Percentiles rank a stretch among this genome's conserved stretches.
Conservation (phyloP, 2,329 filamentous ascomycete species). For the Aspergillus felis region DNA sequence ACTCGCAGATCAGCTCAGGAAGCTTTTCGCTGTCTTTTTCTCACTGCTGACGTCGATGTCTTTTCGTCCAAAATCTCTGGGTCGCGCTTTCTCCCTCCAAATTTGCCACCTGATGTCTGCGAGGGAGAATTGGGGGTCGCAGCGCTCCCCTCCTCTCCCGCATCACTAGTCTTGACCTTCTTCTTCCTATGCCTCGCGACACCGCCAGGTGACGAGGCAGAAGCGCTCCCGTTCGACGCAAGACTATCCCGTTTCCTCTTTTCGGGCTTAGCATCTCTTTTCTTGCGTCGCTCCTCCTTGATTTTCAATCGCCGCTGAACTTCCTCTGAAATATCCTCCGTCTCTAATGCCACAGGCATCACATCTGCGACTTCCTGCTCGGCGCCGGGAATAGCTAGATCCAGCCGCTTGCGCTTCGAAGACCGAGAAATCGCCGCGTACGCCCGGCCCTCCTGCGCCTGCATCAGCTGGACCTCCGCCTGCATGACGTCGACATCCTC, state of each 20-base stretch:
- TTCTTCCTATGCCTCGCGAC: slow-evolving; percentile 19
- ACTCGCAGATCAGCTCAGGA: not conserved
- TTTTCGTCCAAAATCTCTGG: not conserved
- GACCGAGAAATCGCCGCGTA: not conserved
- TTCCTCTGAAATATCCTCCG: slow-evolving; percentile 45
- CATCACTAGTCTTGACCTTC: slow-evolving; percentile 10
- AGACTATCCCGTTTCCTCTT: slow-evolving; percentile 41
- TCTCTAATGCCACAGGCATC: slow-evolving; percentile 27
- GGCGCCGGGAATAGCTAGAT: slow-evolving; percentile 13
- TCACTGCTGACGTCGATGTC: not conserved
- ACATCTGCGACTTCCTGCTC: slow-evolving; percentile 23
- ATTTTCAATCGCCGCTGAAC: slow-evolving; percentile 43
- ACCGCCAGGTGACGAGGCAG: slow-evolving; percentile 10
- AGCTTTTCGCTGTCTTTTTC: not conserved
- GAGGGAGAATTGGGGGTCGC: not conserved
- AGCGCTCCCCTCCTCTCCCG: slow-evolving; percentile 1
- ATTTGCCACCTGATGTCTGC: not conserved
- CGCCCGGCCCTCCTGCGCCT: not conserved
- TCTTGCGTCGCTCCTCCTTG: slow-evolving; percentile 38
- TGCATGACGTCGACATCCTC: slow-evolving; percentile 12
- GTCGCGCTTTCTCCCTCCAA: not conserved
- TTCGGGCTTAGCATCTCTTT: slow-evolving; percentile 28
- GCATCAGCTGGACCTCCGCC: not conserved
- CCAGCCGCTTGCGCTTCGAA: slow-evolving; percentile 22
- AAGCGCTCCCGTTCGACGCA: slow-evolving; percentile 22